Evolutionary conservation across 352 stramenopile species (phyloP).

Genomic region (Plasmopara halstedii): DNA sequence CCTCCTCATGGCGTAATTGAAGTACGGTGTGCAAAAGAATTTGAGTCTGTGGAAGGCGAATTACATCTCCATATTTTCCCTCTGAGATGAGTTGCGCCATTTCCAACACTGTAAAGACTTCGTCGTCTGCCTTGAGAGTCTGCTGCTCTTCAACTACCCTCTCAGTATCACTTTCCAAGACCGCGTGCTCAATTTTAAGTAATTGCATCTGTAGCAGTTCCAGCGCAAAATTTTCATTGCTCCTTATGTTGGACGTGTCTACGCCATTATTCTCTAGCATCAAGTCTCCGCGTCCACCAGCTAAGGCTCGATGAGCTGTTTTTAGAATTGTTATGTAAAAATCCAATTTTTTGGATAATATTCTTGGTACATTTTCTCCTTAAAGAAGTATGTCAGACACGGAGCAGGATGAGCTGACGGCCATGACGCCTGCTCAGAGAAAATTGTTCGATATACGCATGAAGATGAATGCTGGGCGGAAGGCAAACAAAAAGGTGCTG

Average conservation of each 20-base stretch:
- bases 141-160: conserved; percentile 8
- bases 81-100: conserved; percentile 54
- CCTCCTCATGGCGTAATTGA: conserved; percentile 8
- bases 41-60: conserved; percentile 34
- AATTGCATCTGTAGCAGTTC: conserved; percentile 31
- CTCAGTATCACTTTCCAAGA: conserved; percentile 42
- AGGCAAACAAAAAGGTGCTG: conserved; percentile 69
- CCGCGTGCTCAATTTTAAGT: conserved; percentile 40
- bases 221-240: conserved; percentile 29
- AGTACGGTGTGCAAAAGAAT: conserved; percentile 19
- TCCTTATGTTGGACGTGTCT: too few species aligned
- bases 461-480: conserved; percentile 75
- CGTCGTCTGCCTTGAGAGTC: conserved; percentile 11
- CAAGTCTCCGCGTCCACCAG: conserved; percentile 49
- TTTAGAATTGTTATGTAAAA: background rate
- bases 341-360: background rate
- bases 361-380: too few species aligned
- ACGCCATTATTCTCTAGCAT: conserved; percentile 56
- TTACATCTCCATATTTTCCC: conserved; percentile 49
- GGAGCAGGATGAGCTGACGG: conserved; percentile 38
- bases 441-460: conserved; percentile 84
- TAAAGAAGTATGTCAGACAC: conserved; percentile 13
- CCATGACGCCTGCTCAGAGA: conserved; percentile 66
- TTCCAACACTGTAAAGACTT: conserved; percentile 20
- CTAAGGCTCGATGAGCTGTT: conserved; percentile 2